A percentile compares a stretch with the other conserved stretches of the same genome.
These are phyloP conservation scores for Aspergillus ochraceoroseus DNA, from an alignment of 2,329 filamentous ascomycete species.

Conservation along the genomic window DNA sequence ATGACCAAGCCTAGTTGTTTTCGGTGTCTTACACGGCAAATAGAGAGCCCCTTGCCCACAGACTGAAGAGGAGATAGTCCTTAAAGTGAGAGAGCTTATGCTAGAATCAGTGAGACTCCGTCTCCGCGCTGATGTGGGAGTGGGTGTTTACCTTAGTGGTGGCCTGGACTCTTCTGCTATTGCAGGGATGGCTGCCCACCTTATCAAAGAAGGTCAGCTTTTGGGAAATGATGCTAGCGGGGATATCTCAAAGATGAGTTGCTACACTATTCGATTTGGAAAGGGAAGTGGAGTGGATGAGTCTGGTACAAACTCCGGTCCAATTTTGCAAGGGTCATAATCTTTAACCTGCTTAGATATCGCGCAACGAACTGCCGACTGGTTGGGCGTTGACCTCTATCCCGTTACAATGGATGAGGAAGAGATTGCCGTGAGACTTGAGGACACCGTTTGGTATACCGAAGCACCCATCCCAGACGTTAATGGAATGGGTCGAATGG, in stretches of 20 bases:
- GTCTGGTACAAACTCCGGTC: conserved; percentile 35
- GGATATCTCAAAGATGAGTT: conserved; percentile 36
- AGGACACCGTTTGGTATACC: conserved; percentile 45
- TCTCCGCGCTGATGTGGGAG: conserved; percentile 54
- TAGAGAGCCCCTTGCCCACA: conserved; percentile 40
- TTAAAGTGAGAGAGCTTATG: conserved; percentile 48
- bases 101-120: conserved; percentile 52
- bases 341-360: conserved; percentile 29
- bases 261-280: conserved; percentile 53
- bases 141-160: conserved; percentile 55
- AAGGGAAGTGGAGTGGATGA: conserved; percentile 50
- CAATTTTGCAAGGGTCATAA: background rate
- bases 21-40: background rate
- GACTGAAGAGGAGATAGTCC: conserved; percentile 49
- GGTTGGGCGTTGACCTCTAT: conserved; percentile 45
- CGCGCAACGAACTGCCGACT: conserved; percentile 47
- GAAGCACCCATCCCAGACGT: conserved; percentile 49
- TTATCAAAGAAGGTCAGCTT: conserved; percentile 46
- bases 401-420: conserved; percentile 45
- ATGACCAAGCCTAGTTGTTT: background rate
- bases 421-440: conserved; percentile 42
- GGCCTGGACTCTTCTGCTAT: conserved; percentile 56
- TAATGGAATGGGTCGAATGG: conserved; percentile 51
- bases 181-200: conserved; percentile 53
- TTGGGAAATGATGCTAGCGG: conserved; percentile 45